These are phyloP conservation scores for Phytophthora chlamydospora DNA, from an alignment of 352 stramenopile species.

Conservation along the genomic window DNA sequence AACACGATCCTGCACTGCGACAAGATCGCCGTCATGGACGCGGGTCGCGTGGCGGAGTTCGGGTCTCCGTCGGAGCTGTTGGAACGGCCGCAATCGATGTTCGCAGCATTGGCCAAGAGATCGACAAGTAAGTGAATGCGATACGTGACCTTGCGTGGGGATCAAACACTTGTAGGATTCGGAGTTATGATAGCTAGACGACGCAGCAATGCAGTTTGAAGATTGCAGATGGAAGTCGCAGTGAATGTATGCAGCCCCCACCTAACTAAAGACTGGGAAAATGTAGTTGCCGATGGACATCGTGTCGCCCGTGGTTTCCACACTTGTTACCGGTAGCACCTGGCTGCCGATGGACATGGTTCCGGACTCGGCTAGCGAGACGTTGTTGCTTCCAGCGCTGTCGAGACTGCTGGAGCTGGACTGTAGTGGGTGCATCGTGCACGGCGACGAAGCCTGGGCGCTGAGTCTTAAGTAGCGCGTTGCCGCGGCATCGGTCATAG, in stretches of 20 bases:
- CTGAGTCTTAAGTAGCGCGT: conserved; percentile 6
- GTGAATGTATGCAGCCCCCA: background rate
- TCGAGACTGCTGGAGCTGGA: conserved; percentile 5
- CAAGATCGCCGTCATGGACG: conserved; percentile 89
- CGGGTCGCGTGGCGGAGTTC: conserved; percentile 89
- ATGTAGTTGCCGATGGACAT: conserved; percentile 21
- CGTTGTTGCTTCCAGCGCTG: background rate
- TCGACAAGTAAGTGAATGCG: conserved; percentile 7
- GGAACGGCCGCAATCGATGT: conserved; percentile 70
- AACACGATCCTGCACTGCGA: conserved; percentile 95
- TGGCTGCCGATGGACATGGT: conserved; percentile 30
- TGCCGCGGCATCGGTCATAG: background rate
- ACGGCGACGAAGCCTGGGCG: background rate
- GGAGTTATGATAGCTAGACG: too few relatives aligned
- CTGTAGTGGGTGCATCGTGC: background rate
- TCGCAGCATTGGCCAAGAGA: conserved; percentile 47
- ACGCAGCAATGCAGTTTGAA: too few relatives aligned
- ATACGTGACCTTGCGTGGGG: too few relatives aligned
- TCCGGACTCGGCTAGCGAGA: conserved; percentile 6
- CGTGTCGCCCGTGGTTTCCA: conserved; percentile 12
- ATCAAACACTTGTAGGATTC: too few relatives aligned
- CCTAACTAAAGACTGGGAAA: conserved; percentile 17
- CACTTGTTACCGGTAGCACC: conserved; percentile 19
- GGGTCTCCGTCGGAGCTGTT: conserved; percentile 84
- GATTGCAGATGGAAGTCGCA: too few relatives aligned